Evolutionary conservation across 345 rosid species (phyloP).

Genomic region (Arabidopsis suecica): DNA sequence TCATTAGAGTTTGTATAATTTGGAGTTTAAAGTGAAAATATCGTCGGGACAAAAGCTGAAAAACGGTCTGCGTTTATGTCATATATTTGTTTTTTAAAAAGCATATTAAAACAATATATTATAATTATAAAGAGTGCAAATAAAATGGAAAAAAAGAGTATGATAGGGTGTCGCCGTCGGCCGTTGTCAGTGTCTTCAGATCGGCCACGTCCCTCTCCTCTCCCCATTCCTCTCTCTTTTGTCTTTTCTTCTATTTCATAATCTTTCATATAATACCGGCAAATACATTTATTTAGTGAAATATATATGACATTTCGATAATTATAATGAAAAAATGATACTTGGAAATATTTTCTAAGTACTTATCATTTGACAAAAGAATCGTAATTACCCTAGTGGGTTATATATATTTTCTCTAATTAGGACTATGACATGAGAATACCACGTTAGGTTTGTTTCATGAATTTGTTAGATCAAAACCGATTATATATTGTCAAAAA

Average conservation of each 20-base stretch:
- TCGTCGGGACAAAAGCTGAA: conserved; percentile 33
- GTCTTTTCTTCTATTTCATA: not conserved
- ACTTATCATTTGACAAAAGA: not conserved
- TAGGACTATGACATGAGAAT: not conserved
- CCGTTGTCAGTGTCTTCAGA: conserved; percentile 44
- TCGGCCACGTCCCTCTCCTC: conserved; percentile 37
- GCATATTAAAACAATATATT: not conserved
- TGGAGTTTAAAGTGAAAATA: conserved; percentile 23
- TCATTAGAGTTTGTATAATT: not conserved
- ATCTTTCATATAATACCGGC: too few species aligned
- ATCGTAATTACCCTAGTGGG: not conserved
- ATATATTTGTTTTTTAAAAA: not conserved
- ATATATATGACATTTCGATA: not conserved
- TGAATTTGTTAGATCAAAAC: too few species aligned
- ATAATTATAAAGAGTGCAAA: not conserved
- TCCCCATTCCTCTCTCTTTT: conserved; percentile 33
- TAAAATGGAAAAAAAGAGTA: not conserved
- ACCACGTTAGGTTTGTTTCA: too few species aligned
- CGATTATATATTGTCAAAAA: too few species aligned
- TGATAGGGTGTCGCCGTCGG: conserved; percentile 34
- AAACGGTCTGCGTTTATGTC: conserved; percentile 13
- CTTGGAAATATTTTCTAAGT: not conserved
- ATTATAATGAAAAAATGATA: not conserved
- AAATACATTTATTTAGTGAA: not conserved
- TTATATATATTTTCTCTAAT: not conserved